Evolutionary conservation across 139 green algal species (phyloP).

Genomic region (Limnomonas spitsbergensis): DNA sequence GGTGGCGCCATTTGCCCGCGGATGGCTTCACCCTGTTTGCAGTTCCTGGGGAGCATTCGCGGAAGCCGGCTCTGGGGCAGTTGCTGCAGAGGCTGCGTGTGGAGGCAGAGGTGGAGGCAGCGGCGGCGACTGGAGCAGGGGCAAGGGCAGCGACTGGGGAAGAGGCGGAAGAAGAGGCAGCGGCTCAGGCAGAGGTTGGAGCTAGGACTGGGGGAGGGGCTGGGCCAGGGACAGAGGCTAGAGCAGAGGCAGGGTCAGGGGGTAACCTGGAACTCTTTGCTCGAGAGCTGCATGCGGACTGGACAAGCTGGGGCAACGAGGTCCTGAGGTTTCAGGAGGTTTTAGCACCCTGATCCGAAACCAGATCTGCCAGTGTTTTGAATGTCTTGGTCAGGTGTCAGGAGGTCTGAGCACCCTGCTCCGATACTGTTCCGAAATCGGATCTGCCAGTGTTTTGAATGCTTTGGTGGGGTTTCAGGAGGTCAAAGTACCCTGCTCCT

Average conservation of each 20-base stretch:
- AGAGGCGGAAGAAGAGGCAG: no score
- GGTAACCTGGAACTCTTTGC: conserved; percentile 79
- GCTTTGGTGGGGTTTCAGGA: no score
- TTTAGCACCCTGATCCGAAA: no score
- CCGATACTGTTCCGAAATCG: no score
- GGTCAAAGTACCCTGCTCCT: no score
- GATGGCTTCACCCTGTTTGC: conserved; percentile 28
- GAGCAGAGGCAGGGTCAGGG: conserved; percentile 8
- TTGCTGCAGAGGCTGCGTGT: background rate
- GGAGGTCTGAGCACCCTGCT: no score
- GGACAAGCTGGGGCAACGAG: conserved; percentile 77
- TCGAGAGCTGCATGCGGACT: conserved; percentile 64
- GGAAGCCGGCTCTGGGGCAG: conserved; percentile 46
- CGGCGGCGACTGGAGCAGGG: background rate
- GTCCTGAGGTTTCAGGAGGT: conserved; percentile 59
- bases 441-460: no score
- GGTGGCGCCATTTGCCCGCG: background rate
- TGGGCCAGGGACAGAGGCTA: no score
- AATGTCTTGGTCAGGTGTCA: no score
- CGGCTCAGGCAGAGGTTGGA: no score
- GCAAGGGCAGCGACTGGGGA: background rate
- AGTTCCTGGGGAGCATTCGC: conserved; percentile 50
- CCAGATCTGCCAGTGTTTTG: no score
- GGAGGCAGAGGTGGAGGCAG: conserved; percentile 2
- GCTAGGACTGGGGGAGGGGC: no score